phyloP scores from a whole-genome alignment of 1,139 yeast species.

The Yamadazyma sp. region DNA sequence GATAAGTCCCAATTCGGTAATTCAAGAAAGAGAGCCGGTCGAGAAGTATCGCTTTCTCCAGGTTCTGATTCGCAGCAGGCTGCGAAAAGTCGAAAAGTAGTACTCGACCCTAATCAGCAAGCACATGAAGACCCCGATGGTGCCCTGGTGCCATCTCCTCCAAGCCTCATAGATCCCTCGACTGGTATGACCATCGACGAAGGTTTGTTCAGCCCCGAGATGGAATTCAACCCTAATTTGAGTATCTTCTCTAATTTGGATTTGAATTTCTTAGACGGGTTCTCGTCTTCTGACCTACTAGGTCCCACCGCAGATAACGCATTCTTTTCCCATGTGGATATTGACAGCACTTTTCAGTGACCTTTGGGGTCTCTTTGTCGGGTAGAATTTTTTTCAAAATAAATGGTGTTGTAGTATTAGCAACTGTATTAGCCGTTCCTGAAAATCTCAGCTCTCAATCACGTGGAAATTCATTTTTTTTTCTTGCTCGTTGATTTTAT shows the following conservation, averaged over 20 bases:
- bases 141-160: not conserved
- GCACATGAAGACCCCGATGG: not conserved
- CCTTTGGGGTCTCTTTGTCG: too few relatives aligned
- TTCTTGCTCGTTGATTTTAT: too few relatives aligned
- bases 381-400: too few relatives aligned
- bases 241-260: slow-evolving; percentile 23
- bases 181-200: not conserved
- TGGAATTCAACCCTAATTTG: slow-evolving; percentile 9
- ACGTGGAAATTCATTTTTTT: too few relatives aligned
- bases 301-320: not conserved
- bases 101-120: not conserved
- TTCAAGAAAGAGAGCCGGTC: not conserved
- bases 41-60: not conserved
- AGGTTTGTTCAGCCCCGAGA: not conserved
- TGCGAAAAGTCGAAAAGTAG: slow-evolving; percentile 4
- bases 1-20: slow-evolving; percentile 8
- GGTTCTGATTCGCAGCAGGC: not conserved
- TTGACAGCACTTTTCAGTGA: slow-evolving; percentile 7
- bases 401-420: too few relatives aligned
- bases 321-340: slow-evolving; percentile 3
- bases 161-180: not conserved
- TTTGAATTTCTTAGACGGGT: slow-evolving; percentile 33
- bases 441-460: too few relatives aligned
- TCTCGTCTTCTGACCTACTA: slow-evolving; percentile 4
- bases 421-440: too few relatives aligned